Evolutionary conservation across 768 basidiomycete species (phyloP), one percentile per base, ranked within the genome.

Genomic region (Rhizopogon vesiculosus): DNA sequence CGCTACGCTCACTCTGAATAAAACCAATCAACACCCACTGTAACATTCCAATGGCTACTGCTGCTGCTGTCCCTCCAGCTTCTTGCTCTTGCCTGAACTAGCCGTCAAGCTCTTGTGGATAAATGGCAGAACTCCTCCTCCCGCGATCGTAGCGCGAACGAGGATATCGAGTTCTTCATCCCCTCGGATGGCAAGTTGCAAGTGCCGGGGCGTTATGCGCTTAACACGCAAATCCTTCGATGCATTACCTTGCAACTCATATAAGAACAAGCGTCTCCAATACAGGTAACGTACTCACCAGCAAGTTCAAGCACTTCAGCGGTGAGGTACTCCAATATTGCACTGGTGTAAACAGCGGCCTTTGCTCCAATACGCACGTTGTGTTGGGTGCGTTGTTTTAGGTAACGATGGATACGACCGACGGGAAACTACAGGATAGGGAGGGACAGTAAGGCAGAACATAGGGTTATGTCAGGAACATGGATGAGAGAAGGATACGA

Each of bases 161-260:
- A 98, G 85, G 16, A 85, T 88, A 68, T 98, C 95, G n/a, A 98
- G 86, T 67, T 98, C 95, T 71, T 97, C 94, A 70, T 98, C 95
- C 35, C 95, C 95, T 58, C 94, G 89, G 61, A 98, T 98, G 28
- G 95, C 95, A 29, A 97, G 84, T 70, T 97, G 95, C 60, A 98
- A 72, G 74, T 98, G 95, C 62, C 95, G 87, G 16, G 95, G 95
- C 0, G 93, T 96, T 69, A 98, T 95, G 71, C 95, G 92, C 72
- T 97, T 98, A 45, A 96, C 93, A 49, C 89, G 84, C n/a, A 97
- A 81, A 76, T 98, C 95, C 67, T 97, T 96, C 2, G 94, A 96
- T 29, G 95, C 95, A 70, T 98, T 98, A 22, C 95, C 94, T 95
- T 12, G 10, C 18, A 6, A 22, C 31, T 9, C 22, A 25, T 48